Percentiles rank a stretch among this genome's conserved stretches.
These are phyloP conservation scores for Aspergillus biplanus DNA, from an alignment of 495 filamentous ascomycete species.

Conservation along the genomic window DNA sequence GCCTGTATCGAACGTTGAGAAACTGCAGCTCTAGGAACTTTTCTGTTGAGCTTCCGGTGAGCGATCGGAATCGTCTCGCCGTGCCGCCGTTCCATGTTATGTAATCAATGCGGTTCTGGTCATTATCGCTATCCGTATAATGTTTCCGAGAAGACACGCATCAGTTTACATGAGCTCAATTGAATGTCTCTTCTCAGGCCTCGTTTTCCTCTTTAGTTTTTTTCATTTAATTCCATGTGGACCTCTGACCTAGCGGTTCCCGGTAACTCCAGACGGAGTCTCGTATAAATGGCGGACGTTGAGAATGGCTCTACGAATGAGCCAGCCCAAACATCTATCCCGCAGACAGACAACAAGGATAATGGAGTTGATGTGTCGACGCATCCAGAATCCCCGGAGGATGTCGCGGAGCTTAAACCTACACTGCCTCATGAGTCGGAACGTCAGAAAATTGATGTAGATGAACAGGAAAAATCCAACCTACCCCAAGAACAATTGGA, in stretches of 20 bases:
- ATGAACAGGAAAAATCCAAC: constrained; percentile 23
- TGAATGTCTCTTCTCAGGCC: constrained; percentile 3
- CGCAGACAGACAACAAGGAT: constrained; percentile 40
- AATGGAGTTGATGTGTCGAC: constrained; percentile 36
- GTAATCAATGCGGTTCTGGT: constrained; percentile 25
- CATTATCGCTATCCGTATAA: constrained; percentile 19
- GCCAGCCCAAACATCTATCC: constrained; percentile 36
- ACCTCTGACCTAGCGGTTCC: constrained; percentile 31
- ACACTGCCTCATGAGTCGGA: constrained; percentile 32
- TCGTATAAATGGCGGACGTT: constrained; percentile 51
- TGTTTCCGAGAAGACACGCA: constrained; percentile 33
- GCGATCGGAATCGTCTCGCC: constrained; percentile 30
- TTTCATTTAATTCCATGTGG: constrained; percentile 33
- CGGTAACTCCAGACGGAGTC: constrained; percentile 41
- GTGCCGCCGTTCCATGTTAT: constrained; percentile 33
- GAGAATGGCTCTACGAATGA: constrained; percentile 41
- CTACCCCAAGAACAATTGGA: constrained; percentile 23
- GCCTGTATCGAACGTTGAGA: constrained; percentile 29
- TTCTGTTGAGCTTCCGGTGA: constrained; percentile 54
- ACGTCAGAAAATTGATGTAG: constrained; percentile 35
- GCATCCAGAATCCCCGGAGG: constrained; percentile 32
- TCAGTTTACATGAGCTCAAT: constrained; percentile 20
- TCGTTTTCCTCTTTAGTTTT: constrained; percentile 28
- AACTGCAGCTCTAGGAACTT: constrained; percentile 41
- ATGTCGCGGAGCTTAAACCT: constrained; percentile 39